Evolutionary conservation across 352 stramenopile genomes (phyloP).

Genomic region (Phytophthora hybrid): DNA sequence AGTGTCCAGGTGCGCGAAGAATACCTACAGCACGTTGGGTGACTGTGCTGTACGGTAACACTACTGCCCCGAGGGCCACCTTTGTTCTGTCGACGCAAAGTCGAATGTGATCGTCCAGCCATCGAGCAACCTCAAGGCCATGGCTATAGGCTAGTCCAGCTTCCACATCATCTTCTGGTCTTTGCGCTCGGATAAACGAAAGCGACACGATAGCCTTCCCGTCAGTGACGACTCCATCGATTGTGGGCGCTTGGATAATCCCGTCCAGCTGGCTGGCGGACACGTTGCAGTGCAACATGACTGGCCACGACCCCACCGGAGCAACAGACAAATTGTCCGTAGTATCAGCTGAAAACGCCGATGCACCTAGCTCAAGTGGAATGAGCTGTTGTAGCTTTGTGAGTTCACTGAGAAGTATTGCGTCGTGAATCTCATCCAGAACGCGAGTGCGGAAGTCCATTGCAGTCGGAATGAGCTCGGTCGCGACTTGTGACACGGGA

Average conservation of each 20-base stretch:
- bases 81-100: conserved; percentile 39
- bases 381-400: conserved; percentile 50
- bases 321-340: conserved; percentile 16
- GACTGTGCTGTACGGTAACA: conserved; percentile 52
- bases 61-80: conserved; percentile 47
- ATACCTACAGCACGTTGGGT: conserved; percentile 52
- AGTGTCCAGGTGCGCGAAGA: conserved; percentile 38
- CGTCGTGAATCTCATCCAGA: conserved; percentile 50
- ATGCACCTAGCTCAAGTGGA: conserved; percentile 17
- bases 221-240: conserved; percentile 53
- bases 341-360: conserved; percentile 17
- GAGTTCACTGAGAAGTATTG: conserved; percentile 46
- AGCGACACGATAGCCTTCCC: conserved; percentile 48
- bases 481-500: conserved; percentile 12
- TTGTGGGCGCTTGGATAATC: conserved; percentile 22
- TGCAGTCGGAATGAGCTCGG: conserved; percentile 40
- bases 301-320: conserved; percentile 31
- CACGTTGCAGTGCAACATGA: conserved; percentile 50
- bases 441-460: conserved; percentile 51
- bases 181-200: conserved; percentile 38
- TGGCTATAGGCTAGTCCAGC: conserved; percentile 43
- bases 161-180: conserved; percentile 20
- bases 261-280: conserved; percentile 9
- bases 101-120: conserved; percentile 51
- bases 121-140: conserved; percentile 64